These are phyloP conservation scores for Kodamaea fungicola DNA, from an alignment of 1,139 yeast genomes.

Conservation along the genomic window DNA sequence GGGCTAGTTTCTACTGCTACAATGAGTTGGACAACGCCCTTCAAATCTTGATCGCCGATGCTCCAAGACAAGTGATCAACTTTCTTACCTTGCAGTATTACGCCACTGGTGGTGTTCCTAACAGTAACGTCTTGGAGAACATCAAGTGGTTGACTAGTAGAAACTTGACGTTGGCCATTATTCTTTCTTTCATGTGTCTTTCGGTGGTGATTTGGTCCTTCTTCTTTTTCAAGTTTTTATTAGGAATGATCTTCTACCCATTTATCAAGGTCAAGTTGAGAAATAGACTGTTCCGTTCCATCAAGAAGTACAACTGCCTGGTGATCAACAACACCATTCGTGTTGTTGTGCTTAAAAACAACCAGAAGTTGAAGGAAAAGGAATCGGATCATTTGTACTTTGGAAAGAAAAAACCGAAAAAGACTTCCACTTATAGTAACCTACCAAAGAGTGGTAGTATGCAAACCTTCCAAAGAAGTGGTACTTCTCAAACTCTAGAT, in stretches of 20 bases:
- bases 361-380: conserved; percentile 6
- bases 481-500: not conserved
- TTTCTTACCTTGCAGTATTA: conserved; percentile 63
- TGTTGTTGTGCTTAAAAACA: conserved; percentile 37
- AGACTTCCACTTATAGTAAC: conserved; percentile 1
- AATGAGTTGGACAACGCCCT: conserved; percentile 65
- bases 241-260: conserved; percentile 54
- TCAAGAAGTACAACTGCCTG: conserved; percentile 58
- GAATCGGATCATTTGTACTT: conserved; percentile 4
- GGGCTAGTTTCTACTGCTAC: conserved; percentile 64
- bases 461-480: not conserved
- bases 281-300: conserved; percentile 30
- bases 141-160: conserved; percentile 57
- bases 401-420: conserved; percentile 5
- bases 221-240: conserved; percentile 56
- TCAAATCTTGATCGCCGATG: conserved; percentile 67
- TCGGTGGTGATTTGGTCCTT: conserved; percentile 75
- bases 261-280: conserved; percentile 52
- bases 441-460: not conserved
- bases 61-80: conserved; percentile 87
- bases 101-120: conserved; percentile 45
- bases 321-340: conserved; percentile 56
- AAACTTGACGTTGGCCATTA: conserved; percentile 63
- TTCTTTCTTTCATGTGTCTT: conserved; percentile 70
- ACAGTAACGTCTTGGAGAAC: conserved; percentile 47